Evolutionary conservation across 78 protist species (phyloP), one percentile per base, ranked within the genome.

Genomic region (Chrysochromulina tobinii): DNA sequence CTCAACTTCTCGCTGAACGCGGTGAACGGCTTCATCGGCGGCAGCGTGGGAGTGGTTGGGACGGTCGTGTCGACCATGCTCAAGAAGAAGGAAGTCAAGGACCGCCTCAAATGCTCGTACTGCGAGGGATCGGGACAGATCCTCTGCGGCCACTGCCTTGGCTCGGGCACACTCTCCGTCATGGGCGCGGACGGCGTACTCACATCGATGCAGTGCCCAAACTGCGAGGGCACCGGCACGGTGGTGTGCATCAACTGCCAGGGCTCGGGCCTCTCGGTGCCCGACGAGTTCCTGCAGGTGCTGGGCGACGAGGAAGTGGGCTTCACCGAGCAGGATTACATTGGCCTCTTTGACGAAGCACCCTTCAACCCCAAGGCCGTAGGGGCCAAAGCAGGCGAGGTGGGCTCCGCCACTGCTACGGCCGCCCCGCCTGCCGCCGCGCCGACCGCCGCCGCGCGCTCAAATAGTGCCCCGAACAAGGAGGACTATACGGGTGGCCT

Each of bases 161-260:
- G 51, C 53, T 1, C 8, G 3, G 50, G 17, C n/a, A n/a, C 17
- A 15, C 14, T 69, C 23, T 3, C 21, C 15, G n/a, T 69, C 51
- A 15, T 6, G 50, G 7, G 12, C 50, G 50, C 38, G 14, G 14
- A 3, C n/a, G 79, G 51, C 18, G 14, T 3, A 2, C 6, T 23
- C 18, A 5, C 51, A 3, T 5, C 20, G 51, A 5, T n/a, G 38
- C 51, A 69, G 12, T 69, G 79, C 79, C 3, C n/a, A 27, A 69
- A 5, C 15, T 69, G 79, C 79, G 79, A 69, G 79, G 7, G 25
- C 5, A 69, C 25, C 3, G 79, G 79, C 9, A 69, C 79, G 3
- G 79, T 69, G 3, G 79, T 69, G 14, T 69, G 79, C 79, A 69
- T 69, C 79, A 69, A 69, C 79, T 69, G 79, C 79, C 79, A 69